These are phyloP conservation scores for Jasminum sambac DNA, from an alignment of 257 asterid genomes.

Conservation along the genomic window DNA sequence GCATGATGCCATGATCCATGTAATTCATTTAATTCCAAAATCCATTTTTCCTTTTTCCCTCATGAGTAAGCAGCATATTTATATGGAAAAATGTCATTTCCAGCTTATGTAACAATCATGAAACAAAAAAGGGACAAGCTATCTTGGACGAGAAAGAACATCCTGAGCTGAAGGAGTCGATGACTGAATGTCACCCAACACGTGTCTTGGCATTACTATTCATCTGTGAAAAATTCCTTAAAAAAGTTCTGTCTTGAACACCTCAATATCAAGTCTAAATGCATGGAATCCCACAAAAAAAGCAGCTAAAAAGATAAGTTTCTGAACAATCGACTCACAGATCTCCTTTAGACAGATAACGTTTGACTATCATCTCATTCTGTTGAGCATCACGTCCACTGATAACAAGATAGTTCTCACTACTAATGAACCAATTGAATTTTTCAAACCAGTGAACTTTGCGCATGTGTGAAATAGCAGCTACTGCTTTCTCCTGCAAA, in stretches of 20 bases:
- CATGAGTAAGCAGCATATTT: constrained; percentile 3
- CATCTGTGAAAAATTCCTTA: neutral
- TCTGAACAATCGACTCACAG: constrained; percentile 57
- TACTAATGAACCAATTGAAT: constrained; percentile 98
- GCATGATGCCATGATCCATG: constrained; percentile 8
- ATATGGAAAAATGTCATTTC: constrained; percentile 7
- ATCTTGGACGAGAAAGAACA: constrained; percentile 21
- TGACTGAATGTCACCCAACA: constrained; percentile 2
- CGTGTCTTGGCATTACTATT: constrained; percentile 4
- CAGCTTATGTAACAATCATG: constrained; percentile 8
- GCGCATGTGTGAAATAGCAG: constrained; percentile 93
- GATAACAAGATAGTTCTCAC: constrained; percentile 91
- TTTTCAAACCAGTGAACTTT: constrained; percentile 99
- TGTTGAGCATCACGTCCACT: constrained; percentile 99
- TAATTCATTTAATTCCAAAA: constrained; percentile 8
- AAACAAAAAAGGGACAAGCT: neutral
- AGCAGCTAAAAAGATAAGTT: neutral
- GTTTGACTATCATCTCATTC: constrained; percentile 97
- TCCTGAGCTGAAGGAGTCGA: constrained; percentile 1
- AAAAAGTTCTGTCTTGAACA: constrained; percentile 15
- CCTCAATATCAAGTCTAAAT: neutral
- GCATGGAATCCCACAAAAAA: neutral
- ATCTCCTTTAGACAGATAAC: constrained; percentile 98
- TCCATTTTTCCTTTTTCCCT: neutral
- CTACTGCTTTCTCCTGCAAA: constrained; percentile 89